Base-by-base conservation (phyloP, 495 filamentous ascomycete genomes). In the Bryoglossum gracile region DNA sequence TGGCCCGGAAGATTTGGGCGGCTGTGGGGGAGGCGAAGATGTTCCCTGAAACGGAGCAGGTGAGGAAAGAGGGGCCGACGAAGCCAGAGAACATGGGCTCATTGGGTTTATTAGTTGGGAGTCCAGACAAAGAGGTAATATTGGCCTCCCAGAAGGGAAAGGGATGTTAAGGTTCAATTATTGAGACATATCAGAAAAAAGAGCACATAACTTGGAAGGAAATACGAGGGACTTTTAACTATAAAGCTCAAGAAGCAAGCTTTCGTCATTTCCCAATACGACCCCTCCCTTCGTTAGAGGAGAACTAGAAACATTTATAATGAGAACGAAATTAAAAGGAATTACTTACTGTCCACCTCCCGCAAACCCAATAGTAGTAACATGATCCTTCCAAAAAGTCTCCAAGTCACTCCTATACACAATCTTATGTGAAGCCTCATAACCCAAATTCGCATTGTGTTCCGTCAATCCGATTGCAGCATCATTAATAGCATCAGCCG, bases 51-150 rank as follows among this genome's bases (percentile, higher is more conserved):
- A 78, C 77, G 2, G 76, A 70, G 25, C 76, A 76, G 5, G 76
- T 71, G 13, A 82, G 69, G 65, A 80, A 66, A 63, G 78, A 79
- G 47, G 65, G 66, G n/a, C 77, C 78, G 3, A 82, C 77, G 56
- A 79, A 82, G 23, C 77, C 78, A 3, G 76, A 72, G 75, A 78
- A 82, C 45, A 75, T 76, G n/a, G 78, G 78, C 52, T 82, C 78
- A 30, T 47, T 55, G 46, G 4, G n/a, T n/a, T n/a, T n/a, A n/a
- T n/a, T n/a, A n/a, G n/a, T n/a, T n/a, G n/a, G n/a, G n/a, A n/a
- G n/a, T n/a, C n/a, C n/a, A n/a, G n/a, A n/a, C n/a, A n/a, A n/a
- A n/a, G n/a, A n/a, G n/a, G n/a, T n/a, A n/a, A n/a, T n/a, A n/a
- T n/a, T n/a, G n/a, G n/a, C n/a, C n/a, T n/a, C n/a, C n/a, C n/a